phyloP scores from a whole-genome alignment of 768 basidiomycete genomes.

The Phylloporus sp. region DNA sequence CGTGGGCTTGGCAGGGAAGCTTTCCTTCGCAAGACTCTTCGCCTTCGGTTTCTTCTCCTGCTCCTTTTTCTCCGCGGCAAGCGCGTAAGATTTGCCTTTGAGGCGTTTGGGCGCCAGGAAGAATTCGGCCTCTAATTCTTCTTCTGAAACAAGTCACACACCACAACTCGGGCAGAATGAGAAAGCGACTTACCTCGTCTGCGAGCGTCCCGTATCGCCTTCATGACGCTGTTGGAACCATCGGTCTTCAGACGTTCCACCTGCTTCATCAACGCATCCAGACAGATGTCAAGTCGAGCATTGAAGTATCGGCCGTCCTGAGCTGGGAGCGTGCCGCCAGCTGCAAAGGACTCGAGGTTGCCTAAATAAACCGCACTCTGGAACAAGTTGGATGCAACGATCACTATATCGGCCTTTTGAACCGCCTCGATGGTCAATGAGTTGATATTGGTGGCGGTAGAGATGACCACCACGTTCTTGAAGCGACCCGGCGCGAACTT shows the following conservation, averaged over 20 bases:
- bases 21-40: constrained; percentile 15
- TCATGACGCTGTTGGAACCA: constrained; percentile 56
- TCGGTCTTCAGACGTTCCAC: constrained; percentile 62
- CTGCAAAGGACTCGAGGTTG: constrained; percentile 70
- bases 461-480: constrained; percentile 55
- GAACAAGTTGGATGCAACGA: constrained; percentile 85
- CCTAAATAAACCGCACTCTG: constrained; percentile 69
- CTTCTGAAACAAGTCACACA: constrained; percentile 33
- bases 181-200: constrained; percentile 45
- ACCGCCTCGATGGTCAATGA: constrained; percentile 65
- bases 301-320: constrained; percentile 88
- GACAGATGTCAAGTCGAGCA: constrained; percentile 63
- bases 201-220: constrained; percentile 59
- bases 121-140: constrained; percentile 45
- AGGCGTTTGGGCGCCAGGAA: constrained; percentile 57
- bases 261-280: constrained; percentile 56
- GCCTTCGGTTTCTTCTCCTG: constrained; percentile 20
- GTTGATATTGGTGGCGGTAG: constrained; percentile 68
- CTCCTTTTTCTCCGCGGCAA: constrained; percentile 42
- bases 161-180: background rate
- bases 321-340: constrained; percentile 61
- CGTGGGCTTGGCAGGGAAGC: constrained; percentile 25
- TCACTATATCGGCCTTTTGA: constrained; percentile 77
- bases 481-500: constrained; percentile 61
- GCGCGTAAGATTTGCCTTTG: constrained; percentile 69